A percentile compares a stretch with the other conserved stretches of the same genome.
These are phyloP conservation scores for Xerophyta viscosa DNA, from an alignment of 106 monocot species.

Conservation along the genomic window DNA sequence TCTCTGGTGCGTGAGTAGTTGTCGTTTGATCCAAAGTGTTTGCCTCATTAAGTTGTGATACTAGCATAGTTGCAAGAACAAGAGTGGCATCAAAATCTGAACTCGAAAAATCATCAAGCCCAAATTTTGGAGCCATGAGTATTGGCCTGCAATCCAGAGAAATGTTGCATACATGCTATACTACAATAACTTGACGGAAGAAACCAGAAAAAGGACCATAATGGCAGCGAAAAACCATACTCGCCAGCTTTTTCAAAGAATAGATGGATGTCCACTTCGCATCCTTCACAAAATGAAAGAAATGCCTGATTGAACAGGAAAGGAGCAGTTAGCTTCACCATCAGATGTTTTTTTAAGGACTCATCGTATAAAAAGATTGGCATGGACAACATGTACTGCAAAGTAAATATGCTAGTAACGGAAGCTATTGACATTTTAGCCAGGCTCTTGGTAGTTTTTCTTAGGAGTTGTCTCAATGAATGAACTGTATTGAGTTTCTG, in stretches of 20 bases:
- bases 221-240: constrained; percentile 32
- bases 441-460: too few species aligned
- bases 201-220: neutral
- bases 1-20: constrained; percentile 14
- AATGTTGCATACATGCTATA: too few species aligned
- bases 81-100: constrained; percentile 80
- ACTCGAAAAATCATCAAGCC: constrained; percentile 55
- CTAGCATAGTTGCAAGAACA: constrained; percentile 86
- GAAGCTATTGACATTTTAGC: too few species aligned
- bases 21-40: constrained; percentile 15
- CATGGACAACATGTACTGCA: too few species aligned
- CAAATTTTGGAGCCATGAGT: constrained; percentile 76
- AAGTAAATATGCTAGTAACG: too few species aligned
- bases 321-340: too few species aligned
- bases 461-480: too few species aligned
- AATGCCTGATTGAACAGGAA: constrained; percentile 48
- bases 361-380: too few species aligned
- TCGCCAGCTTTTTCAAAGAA: constrained; percentile 96
- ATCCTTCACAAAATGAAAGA: constrained; percentile 94
- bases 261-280: constrained; percentile 84
- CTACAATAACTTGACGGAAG: too few species aligned
- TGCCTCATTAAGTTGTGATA: constrained; percentile 64
- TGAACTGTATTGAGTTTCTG: too few species aligned
- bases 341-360: too few species aligned
- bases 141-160: constrained; percentile 59